Percentiles rank a stretch among this genome's conserved stretches.
phyloP scores from a whole-genome alignment of 1,284 basidiomycete species.

The Trichosporon ovoides region DNA sequence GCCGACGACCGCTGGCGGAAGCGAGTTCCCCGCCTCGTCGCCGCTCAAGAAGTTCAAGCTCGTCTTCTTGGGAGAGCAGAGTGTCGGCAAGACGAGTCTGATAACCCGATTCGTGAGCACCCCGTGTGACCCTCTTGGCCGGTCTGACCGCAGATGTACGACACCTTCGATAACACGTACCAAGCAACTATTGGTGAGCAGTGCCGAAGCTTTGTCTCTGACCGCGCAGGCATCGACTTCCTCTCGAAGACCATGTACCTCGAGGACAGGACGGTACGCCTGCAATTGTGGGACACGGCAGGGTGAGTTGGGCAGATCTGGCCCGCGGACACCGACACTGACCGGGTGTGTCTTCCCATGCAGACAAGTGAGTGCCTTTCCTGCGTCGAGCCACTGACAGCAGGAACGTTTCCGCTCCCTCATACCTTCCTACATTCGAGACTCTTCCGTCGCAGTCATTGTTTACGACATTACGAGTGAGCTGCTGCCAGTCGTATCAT shows the following conservation, averaged over 20 bases:
- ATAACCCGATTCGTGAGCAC: slow-evolving; percentile 76
- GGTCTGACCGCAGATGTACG: slow-evolving; percentile 75
- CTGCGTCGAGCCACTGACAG: neutral
- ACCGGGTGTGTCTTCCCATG: neutral
- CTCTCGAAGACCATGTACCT: slow-evolving; percentile 99
- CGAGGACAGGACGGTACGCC: slow-evolving; percentile 92
- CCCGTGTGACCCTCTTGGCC: neutral
- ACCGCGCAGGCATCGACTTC: slow-evolving; percentile 75
- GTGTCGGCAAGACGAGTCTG: slow-evolving; percentile 92
- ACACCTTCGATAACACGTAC: slow-evolving; percentile 99
- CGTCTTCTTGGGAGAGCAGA: slow-evolving; percentile 86
- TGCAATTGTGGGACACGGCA: slow-evolving; percentile 95
- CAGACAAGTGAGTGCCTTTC: slow-evolving; percentile 29
- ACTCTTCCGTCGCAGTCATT: slow-evolving; percentile 96
- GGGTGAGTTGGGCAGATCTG: slow-evolving; percentile 24
- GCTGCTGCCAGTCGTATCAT: slow-evolving; percentile 39
- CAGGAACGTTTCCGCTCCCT: slow-evolving; percentile 96
- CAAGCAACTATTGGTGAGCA: slow-evolving; percentile 83
- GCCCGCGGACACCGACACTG: slow-evolving; percentile 1
- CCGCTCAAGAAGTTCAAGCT: slow-evolving; percentile 94
- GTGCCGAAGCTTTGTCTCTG: neutral
- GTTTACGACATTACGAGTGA: slow-evolving; percentile 98
- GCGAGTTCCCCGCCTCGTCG: slow-evolving; percentile 27
- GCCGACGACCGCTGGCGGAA: slow-evolving; percentile 6
- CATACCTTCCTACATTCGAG: slow-evolving; percentile 98